phyloP scores from a whole-genome alignment of 495 filamentous ascomycete genomes.

The Immersiella caudata region DNA sequence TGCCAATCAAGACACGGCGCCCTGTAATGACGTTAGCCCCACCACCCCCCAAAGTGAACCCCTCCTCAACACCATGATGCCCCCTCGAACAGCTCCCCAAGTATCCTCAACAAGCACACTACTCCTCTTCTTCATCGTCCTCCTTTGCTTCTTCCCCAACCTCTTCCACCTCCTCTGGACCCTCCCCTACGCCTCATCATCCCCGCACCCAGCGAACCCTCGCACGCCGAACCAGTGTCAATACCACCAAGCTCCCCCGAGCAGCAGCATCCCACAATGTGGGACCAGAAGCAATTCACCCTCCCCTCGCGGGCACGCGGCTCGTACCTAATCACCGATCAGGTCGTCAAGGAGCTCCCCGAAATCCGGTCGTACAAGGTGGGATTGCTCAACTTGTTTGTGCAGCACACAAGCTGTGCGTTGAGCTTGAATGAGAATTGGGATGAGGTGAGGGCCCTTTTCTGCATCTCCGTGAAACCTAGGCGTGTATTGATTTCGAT shows the following conservation, averaged over 20 bases:
- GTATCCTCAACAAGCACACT: conserved; percentile 39
- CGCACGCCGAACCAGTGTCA: conserved; percentile 14
- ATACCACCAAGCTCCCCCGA: conserved; percentile 18
- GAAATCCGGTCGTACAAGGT: conserved; percentile 79
- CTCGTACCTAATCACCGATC: conserved; percentile 84
- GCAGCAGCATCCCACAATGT: conserved; percentile 24
- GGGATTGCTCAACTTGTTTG: conserved; percentile 84
- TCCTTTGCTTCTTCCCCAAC: conserved; percentile 59
- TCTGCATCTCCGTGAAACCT: neutral
- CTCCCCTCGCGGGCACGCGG: conserved; percentile 76
- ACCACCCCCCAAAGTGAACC: neutral
- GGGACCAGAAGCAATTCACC: conserved; percentile 78
- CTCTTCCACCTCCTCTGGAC: conserved; percentile 54
- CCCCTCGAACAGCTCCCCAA: conserved; percentile 18
- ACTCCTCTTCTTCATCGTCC: conserved; percentile 51
- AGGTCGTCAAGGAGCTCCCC: conserved; percentile 67
- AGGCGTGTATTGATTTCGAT: neutral
- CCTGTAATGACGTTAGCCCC: neutral
- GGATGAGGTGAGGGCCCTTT: conserved; percentile 62
- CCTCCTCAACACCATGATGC: neutral
- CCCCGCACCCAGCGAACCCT: conserved; percentile 25
- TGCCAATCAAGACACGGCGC: neutral
- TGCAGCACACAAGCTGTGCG: conserved; percentile 89
- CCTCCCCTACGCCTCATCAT: conserved; percentile 42
- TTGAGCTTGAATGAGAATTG: conserved; percentile 93